Base-by-base conservation (phyloP, 202 grass and related monocot species). In the Saccharum hybrid region DNA sequence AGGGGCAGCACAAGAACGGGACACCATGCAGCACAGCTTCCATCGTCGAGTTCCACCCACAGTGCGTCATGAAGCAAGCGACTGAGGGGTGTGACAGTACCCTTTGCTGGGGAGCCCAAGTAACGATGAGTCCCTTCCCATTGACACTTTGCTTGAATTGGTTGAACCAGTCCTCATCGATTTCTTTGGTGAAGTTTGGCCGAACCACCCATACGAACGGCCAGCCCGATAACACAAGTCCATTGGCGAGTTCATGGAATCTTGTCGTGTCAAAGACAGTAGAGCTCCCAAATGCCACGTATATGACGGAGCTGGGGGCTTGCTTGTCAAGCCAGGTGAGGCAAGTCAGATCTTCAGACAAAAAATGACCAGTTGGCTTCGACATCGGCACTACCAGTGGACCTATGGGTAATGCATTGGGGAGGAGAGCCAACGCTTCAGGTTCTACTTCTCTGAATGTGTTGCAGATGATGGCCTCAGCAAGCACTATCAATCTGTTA, bases 381-480 rank as follows among this genome's bases (percentile, higher is more conserved):
- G 19, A 74, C 22, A 33, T 22, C 1, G 45, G 28, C 0, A 78
- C 39, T 26, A 89, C 63, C 28, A 97, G 38, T 10, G 90, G 92
- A 39, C 94, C 90, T 1, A 94, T 46, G 0, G 86, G 81, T 19
- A 92, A 72, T 13, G 82, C 34, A 41, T 94, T 80, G 1, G 90
- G 88, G 40, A 64, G 52, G 26, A 86, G 34, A 26, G 71, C 30
- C 16, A 87, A 81, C 0, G 82, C 56, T 61, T 86, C 77, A 8
- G 81, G 66, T 73, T 94, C 90, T 11, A 86, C 74, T 37, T 92
- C 92, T n/a, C 71, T 45, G 71, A 72, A 94, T 38, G 90, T 86
- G 82, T 97, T 97, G 86, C 90, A 89, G 59, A 97, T 84, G 52
- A 90, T 81, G 4, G 57, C 46, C 13, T 97, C 86, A 23, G 90